Percentiles rank a stretch among this genome's conserved stretches.
Conservation (phyloP, 805 yeast species). For the Deakozyma indianensis region DNA sequence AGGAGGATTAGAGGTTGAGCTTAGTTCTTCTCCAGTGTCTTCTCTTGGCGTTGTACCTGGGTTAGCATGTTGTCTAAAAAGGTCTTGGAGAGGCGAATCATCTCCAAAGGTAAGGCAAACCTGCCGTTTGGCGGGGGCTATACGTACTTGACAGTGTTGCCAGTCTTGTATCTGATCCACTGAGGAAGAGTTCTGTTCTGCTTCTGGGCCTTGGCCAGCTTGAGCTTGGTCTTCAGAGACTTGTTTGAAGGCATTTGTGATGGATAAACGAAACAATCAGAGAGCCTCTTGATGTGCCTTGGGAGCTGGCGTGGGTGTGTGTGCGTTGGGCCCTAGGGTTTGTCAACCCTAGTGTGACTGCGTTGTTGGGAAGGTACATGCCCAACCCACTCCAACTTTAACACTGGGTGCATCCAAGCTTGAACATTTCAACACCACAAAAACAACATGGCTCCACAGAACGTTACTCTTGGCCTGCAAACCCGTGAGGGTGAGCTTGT, state of each 20-base stretch:
- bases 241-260: slow-evolving; percentile 40
- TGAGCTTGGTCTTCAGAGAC: slow-evolving; percentile 93
- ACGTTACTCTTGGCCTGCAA: slow-evolving; percentile 59
- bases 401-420: background rate
- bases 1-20: slow-evolving; percentile 68
- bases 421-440: background rate
- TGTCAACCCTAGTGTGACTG: too few species aligned
- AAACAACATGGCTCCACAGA: slow-evolving; percentile 14
- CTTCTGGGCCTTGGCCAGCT: slow-evolving; percentile 96
- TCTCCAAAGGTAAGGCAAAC: too few species aligned
- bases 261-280: background rate
- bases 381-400: background rate
- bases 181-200: slow-evolving; percentile 99
- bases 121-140: background rate
- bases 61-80: slow-evolving; percentile 1
- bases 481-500: slow-evolving; percentile 97
- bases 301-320: background rate
- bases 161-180: slow-evolving; percentile 98
- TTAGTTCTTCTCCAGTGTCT: slow-evolving; percentile 99
- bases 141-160: slow-evolving; percentile 65
- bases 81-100: too few species aligned
- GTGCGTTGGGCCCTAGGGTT: background rate
- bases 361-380: background rate
- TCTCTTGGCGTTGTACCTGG: slow-evolving; percentile 95
- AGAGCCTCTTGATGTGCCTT: background rate